Evolutionary conservation across 352 stramenopile species (phyloP).

Genomic region (Peronospora destructor): DNA sequence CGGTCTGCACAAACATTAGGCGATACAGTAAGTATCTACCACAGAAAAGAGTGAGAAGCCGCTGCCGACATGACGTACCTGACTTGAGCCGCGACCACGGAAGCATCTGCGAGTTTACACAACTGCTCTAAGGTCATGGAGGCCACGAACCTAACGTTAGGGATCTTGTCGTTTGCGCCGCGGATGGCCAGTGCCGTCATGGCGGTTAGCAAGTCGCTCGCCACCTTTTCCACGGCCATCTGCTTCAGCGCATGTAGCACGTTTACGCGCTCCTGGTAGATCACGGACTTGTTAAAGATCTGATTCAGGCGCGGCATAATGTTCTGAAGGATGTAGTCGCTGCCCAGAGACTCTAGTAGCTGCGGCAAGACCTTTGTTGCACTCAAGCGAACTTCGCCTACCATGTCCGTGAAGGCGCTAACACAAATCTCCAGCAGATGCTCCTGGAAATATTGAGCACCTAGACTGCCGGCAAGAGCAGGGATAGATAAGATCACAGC

Average conservation of each 20-base stretch:
- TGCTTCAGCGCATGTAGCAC: constrained; percentile 73
- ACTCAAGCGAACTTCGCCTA: constrained; percentile 92
- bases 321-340: constrained; percentile 81
- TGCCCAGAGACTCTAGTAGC: constrained; percentile 69
- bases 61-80: constrained; percentile 32
- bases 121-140: constrained; percentile 81
- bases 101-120: constrained; percentile 70
- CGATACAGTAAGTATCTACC: too few relatives aligned
- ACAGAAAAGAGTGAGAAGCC: background rate
- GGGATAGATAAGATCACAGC: constrained; percentile 88
- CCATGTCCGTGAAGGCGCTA: constrained; percentile 89
- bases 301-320: constrained; percentile 66
- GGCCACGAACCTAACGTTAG: constrained; percentile 84
- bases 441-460: constrained; percentile 77
- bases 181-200: constrained; percentile 69
- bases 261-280: constrained; percentile 84
- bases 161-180: constrained; percentile 77
- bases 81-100: constrained; percentile 64
- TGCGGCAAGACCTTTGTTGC: constrained; percentile 80
- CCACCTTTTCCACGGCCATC: constrained; percentile 68
- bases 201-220: constrained; percentile 48
- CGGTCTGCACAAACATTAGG: constrained; percentile 32
- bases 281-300: constrained; percentile 82
- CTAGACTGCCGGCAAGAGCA: constrained; percentile 84
- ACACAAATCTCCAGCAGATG: constrained; percentile 86